Conservation (phyloP, 306 rosid genomes). For the Malus asiatica region DNA sequence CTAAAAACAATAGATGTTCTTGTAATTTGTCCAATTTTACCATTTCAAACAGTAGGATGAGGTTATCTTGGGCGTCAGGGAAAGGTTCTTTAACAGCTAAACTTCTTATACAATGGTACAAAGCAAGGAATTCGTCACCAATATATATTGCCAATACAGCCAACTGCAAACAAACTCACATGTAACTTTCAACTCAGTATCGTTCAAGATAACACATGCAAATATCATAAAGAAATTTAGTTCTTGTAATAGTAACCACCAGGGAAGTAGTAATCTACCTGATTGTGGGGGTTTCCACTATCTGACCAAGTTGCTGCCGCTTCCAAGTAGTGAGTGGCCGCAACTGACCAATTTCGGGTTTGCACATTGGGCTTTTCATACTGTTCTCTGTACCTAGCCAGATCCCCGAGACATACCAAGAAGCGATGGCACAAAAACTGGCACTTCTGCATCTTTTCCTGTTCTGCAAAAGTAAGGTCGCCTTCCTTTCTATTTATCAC, state of each 20-base stretch:
- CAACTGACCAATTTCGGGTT: conserved; percentile 73
- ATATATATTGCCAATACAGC: conserved; percentile 92
- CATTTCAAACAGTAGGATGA: conserved; percentile 70
- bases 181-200: conserved; percentile 2
- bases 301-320: conserved; percentile 90
- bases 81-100: conserved; percentile 84
- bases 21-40: conserved; percentile 31
- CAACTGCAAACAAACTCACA: conserved; percentile 43
- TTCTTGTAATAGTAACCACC: background rate
- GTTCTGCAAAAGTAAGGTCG: conserved; percentile 28
- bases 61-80: conserved; percentile 88
- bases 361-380: conserved; percentile 50
- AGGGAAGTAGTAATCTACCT: conserved; percentile 33
- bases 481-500: conserved; percentile 32
- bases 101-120: conserved; percentile 94
- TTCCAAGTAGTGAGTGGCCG: conserved; percentile 82
- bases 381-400: conserved; percentile 78
- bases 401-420: conserved; percentile 93
- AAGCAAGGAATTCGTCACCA: conserved; percentile 86
- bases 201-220: background rate
- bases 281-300: conserved; percentile 95
- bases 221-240: background rate
- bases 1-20: background rate
- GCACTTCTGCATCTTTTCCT: conserved; percentile 47
- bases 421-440: conserved; percentile 86